Percentiles rank a stretch among this genome's conserved stretches.
Conservation (phyloP, 139 green algal genomes). For the Chlamydomonas sphaeroides region DNA sequence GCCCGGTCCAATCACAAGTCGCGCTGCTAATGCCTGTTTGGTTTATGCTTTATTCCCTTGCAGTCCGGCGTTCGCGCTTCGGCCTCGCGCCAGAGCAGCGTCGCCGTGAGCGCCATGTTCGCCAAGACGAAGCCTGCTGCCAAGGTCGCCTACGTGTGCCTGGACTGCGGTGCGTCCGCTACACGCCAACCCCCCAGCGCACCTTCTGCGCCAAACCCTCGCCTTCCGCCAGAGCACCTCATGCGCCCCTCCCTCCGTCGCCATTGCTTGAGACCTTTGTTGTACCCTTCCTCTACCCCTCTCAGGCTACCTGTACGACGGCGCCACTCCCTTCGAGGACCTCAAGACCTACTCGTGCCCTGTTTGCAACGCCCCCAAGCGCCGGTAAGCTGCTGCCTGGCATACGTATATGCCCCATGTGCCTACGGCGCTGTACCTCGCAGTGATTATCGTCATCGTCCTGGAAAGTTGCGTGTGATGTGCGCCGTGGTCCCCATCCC, state of each 20-base stretch:
- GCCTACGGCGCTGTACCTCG: too few species aligned
- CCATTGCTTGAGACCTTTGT: too few species aligned
- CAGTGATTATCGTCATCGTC: too few species aligned
- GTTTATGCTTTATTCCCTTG: neutral
- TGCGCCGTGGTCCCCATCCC: too few species aligned
- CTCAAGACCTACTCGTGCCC: constrained; percentile 37
- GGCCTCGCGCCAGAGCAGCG: constrained; percentile 10
- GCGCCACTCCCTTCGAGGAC: constrained; percentile 6
- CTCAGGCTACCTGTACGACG: constrained; percentile 42
- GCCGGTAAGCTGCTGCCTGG: constrained; percentile 7
- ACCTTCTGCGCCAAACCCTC: too few species aligned
- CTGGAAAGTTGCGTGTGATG: too few species aligned
- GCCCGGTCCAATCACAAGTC: too few species aligned
- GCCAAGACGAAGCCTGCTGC: constrained; percentile 14
- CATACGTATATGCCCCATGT: neutral
- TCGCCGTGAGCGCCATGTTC: constrained; percentile 12
- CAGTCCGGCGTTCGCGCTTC: constrained; percentile 16
- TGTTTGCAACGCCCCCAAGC: constrained; percentile 26
- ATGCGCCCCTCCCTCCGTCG: too few species aligned
- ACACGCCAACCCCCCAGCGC: too few species aligned
- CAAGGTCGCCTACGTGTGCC: constrained; percentile 28
- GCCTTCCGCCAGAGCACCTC: too few species aligned
- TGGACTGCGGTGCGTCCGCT: too few species aligned
- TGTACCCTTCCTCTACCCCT: too few species aligned
- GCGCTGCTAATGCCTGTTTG: neutral